Percentiles rank a stretch among this genome's conserved stretches.
phyloP scores from a whole-genome alignment of 1,284 basidiomycete genomes.

The Moesziomyces globuligerus region DNA sequence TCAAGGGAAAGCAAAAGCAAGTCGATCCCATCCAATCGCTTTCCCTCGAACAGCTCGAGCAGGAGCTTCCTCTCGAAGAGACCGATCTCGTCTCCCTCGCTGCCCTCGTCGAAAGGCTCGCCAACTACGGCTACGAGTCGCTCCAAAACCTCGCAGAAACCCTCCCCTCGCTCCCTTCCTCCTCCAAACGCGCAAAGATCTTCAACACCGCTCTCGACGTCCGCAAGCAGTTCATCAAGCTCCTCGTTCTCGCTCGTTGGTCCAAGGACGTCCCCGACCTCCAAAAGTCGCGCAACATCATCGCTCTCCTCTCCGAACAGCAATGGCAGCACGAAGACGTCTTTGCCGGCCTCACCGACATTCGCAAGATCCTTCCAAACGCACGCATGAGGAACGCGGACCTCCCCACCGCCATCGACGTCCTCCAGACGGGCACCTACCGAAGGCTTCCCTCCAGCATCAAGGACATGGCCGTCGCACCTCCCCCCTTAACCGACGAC shows the following conservation, averaged over 20 bases:
- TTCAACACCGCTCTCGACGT: constrained; percentile 87
- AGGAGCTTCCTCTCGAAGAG: constrained; percentile 78
- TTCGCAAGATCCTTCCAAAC: constrained; percentile 71
- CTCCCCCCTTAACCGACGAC: constrained; percentile 75
- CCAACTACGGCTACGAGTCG: constrained; percentile 83
- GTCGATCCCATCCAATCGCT: constrained; percentile 28
- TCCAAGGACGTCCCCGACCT: constrained; percentile 49
- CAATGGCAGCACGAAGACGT: constrained; percentile 82
- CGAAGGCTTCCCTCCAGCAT: constrained; percentile 79
- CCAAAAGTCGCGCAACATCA: constrained; percentile 58
- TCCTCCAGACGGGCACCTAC: constrained; percentile 84
- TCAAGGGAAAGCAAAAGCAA: constrained; percentile 38
- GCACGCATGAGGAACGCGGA: constrained; percentile 82
- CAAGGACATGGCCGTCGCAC: constrained; percentile 74
- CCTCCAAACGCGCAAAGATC: constrained; percentile 80
- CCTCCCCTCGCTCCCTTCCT: constrained; percentile 84
- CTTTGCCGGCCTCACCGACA: constrained; percentile 75
- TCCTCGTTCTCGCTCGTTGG: constrained; percentile 72
- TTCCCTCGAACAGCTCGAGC: constrained; percentile 71
- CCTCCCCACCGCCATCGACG: constrained; percentile 85
- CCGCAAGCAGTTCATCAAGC: constrained; percentile 87
- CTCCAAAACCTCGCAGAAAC: constrained; percentile 85
- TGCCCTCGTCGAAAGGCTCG: constrained; percentile 79
- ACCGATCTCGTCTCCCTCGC: constrained; percentile 80
- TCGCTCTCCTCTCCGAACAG: constrained; percentile 69